These are phyloP conservation scores for Porcisia hertigi DNA, from an alignment of 208 protist species.

Conservation along the genomic window DNA sequence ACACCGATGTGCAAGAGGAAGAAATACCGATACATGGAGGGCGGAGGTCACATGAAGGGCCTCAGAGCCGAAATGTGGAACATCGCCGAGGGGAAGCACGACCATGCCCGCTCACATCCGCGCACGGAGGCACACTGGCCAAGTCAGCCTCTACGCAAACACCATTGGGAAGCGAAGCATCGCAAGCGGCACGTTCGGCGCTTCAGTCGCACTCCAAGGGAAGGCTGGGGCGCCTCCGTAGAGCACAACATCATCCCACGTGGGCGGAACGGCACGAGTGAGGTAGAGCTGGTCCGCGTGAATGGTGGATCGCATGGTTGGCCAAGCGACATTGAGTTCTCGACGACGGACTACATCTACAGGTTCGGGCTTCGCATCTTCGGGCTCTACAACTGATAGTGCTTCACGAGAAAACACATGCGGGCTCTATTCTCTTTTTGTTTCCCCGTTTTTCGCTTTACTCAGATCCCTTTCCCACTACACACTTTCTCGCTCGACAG, in stretches of 20 bases:
- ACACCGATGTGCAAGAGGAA: too few species aligned
- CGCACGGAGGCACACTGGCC: not conserved
- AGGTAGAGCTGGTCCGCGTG: constrained; percentile 64
- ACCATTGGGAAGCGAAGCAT: not conserved
- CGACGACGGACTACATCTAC: constrained; percentile 73
- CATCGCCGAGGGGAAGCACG: too few species aligned
- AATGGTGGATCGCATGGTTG: constrained; percentile 47
- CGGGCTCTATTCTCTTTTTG: not conserved
- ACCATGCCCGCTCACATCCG: too few species aligned
- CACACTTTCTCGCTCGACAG: constrained; percentile 3
- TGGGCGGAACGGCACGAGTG: not conserved
- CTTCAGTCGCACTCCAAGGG: not conserved
- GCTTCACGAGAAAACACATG: not conserved
- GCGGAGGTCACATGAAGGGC: too few species aligned
- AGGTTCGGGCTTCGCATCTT: constrained; percentile 52
- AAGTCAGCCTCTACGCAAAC: not conserved
- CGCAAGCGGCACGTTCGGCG: too few species aligned
- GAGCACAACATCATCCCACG: not conserved
- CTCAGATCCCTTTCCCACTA: not conserved
- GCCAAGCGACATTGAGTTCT: constrained; percentile 56
- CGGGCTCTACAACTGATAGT: constrained; percentile 25
- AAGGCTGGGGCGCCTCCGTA: not conserved
- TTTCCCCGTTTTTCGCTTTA: not conserved
- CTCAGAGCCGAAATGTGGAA: too few species aligned
- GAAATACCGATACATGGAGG: too few species aligned